Base-by-base conservation (phyloP, 2,329 filamentous ascomycete species). In the Cylindrodendrum hubeiense region DNA sequence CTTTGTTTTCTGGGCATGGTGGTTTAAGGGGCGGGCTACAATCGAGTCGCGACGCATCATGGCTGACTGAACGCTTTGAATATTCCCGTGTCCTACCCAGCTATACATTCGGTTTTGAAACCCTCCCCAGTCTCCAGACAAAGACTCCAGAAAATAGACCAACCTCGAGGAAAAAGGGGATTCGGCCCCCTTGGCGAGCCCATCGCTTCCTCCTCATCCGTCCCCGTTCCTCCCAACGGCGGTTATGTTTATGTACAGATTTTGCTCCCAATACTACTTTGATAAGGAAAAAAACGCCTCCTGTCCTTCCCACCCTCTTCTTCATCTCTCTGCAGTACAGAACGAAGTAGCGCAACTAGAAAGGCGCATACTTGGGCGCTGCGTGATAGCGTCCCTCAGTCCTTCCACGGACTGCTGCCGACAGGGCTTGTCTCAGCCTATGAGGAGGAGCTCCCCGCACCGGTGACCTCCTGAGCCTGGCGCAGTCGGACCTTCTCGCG, bases 401-500 rank as follows among this genome's bases (percentile, higher is more conserved):
- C 43, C 37, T 22, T 41, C 30, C 66, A 43, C 19, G 5, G 13
- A 41, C 39, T 24, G 28, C 52, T 26, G 22, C 15, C 22, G 24
- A 7, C 8, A 43, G 34, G 17, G 53, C n/a, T 51, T 21, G 9
- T 21, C 30, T 17, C 21, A 17, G 6, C 17, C 53, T 64, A 60
- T 55, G 39, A 67, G 17, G 60, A 37, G 5, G 44, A 44, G 24
- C 54, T 63, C 17, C 44, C 44, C 5, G 59, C 53, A n/a, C 56
- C 68, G 15, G 60, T 62, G 2, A 66, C 72, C 41, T 74, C 73
- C 24, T 73, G 67, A 12, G 71, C 73, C 41, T 77, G 68, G 26
- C 82, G 75, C 56, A 68, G 65, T 39, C 76, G 76, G 10, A 95
- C 93, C 72, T 87, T 88, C 71, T 93, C 89, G 73, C 91, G 88